Evolutionary conservation across 1,139 yeast species (phyloP).

Genomic region (Zygosaccharomyces pseudobailii): DNA sequence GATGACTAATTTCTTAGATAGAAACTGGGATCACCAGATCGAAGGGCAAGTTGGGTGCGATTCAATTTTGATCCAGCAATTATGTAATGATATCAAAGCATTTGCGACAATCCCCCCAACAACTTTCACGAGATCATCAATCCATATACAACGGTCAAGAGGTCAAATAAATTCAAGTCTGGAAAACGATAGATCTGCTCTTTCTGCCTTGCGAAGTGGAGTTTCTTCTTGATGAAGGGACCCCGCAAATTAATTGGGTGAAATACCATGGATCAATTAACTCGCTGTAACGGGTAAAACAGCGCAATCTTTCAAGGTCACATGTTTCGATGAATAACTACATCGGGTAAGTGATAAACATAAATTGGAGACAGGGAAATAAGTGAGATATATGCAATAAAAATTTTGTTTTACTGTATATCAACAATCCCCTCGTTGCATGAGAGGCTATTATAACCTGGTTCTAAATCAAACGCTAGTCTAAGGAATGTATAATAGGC

Average conservation of each 20-base stretch:
- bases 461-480: not conserved
- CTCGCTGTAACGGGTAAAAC: not conserved
- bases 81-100: conserved; percentile 29
- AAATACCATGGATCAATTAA: not conserved
- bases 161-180: not conserved
- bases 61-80: conserved; percentile 32
- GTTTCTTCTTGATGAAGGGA: not conserved
- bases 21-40: conserved; percentile 19
- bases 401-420: not conserved
- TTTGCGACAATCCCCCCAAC: conserved; percentile 5
- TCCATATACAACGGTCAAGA: not conserved
- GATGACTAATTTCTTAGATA: conserved; percentile 17
- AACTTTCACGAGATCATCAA: not conserved
- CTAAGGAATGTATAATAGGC: conserved; percentile 11
- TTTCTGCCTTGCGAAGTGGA: conserved; percentile 4
- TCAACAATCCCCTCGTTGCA: not conserved
- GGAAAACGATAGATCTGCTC: conserved; percentile 14
- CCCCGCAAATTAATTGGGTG: not conserved
- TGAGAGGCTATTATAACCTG: not conserved
- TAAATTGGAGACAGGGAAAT: conserved; percentile 1
- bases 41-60: conserved; percentile 32
- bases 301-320: not conserved
- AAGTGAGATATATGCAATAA: conserved; percentile 3
- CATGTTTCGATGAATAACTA: conserved; percentile 6
- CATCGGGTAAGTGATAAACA: conserved; percentile 5